These are phyloP conservation scores for Wickerhamiella azyma DNA, from an alignment of 805 yeast species.

Conservation along the genomic window DNA sequence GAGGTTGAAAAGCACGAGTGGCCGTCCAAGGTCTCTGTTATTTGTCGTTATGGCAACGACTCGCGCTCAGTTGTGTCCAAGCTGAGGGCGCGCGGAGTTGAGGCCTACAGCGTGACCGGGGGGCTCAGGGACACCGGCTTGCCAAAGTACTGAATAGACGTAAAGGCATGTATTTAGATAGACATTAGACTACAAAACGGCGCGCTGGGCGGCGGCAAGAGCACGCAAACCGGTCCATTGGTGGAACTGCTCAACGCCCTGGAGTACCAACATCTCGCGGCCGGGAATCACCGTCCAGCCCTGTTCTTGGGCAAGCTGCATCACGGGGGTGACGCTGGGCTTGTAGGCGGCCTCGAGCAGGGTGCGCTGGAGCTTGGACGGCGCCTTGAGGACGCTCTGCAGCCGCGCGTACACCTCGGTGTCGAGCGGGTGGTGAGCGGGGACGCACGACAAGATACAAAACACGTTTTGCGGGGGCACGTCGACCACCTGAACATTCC, in stretches of 20 bases:
- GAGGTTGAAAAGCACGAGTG: constrained; percentile 28
- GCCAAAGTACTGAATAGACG: not conserved
- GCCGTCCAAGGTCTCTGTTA: constrained; percentile 33
- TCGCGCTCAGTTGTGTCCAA: constrained; percentile 61
- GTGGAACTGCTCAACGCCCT: constrained; percentile 78
- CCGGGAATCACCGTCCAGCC: constrained; percentile 85
- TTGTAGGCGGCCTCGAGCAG: constrained; percentile 90
- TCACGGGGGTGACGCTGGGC: constrained; percentile 74
- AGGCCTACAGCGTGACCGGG: constrained; percentile 53
- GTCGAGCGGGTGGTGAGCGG: constrained; percentile 15
- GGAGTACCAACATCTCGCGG: constrained; percentile 80
- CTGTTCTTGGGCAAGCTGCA: constrained; percentile 55
- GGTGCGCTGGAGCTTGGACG: constrained; percentile 30
- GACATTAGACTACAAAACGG: constrained; percentile 11
- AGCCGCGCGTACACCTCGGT: constrained; percentile 7
- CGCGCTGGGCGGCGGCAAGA: constrained; percentile 17
- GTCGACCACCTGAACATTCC: constrained; percentile 45
- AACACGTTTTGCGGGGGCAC: constrained; percentile 41
- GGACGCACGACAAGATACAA: constrained; percentile 24
- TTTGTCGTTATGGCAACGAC: constrained; percentile 86
- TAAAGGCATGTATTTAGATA: no score
- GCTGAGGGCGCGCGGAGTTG: constrained; percentile 36
- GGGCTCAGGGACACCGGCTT: constrained; percentile 35
- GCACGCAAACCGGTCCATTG: constrained; percentile 42
- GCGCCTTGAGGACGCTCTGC: constrained; percentile 25